These are phyloP conservation scores for Darksidea phi DNA, from an alignment of 495 filamentous ascomycete genomes.

Conservation along the genomic window DNA sequence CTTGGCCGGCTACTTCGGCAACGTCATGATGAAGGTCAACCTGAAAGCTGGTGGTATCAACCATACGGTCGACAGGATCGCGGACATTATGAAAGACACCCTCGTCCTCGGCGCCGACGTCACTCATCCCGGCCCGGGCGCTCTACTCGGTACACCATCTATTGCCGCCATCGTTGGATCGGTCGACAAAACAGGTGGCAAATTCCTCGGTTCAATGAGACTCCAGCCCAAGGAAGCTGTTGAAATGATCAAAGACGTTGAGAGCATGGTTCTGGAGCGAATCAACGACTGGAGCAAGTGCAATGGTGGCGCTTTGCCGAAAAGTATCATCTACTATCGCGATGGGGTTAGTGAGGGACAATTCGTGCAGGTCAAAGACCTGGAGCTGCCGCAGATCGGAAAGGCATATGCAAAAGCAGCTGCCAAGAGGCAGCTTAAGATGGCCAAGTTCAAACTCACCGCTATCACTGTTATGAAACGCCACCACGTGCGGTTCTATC, in stretches of 20 bases:
- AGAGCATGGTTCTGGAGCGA: conserved; percentile 9
- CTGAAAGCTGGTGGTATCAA: conserved; percentile 16
- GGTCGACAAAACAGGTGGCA: neutral
- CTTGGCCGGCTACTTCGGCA: conserved; percentile 6
- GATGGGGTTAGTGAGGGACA: conserved; percentile 28
- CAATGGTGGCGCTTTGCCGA: neutral
- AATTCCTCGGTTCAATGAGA: conserved; percentile 21
- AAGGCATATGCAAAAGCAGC: conserved; percentile 38
- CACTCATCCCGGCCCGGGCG: conserved; percentile 12
- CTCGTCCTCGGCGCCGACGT: conserved; percentile 29
- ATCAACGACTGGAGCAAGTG: neutral
- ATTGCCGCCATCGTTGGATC: conserved; percentile 20
- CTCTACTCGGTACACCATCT: neutral
- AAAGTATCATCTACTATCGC: conserved; percentile 21
- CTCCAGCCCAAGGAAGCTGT: conserved; percentile 11
- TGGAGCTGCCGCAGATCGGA: conserved; percentile 19
- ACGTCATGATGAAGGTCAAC: conserved; percentile 30
- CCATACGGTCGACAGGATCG: conserved; percentile 1
- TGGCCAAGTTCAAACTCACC: conserved; percentile 6
- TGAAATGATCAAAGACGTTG: conserved; percentile 12
- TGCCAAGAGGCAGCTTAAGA: conserved; percentile 32
- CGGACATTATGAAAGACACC: neutral
- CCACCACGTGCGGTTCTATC: conserved; percentile 54
- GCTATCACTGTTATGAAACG: conserved; percentile 24
- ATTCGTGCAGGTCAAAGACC: neutral